phyloP scores from a whole-genome alignment of 306 rosid genomes.

The Gleditsia sinensis region DNA sequence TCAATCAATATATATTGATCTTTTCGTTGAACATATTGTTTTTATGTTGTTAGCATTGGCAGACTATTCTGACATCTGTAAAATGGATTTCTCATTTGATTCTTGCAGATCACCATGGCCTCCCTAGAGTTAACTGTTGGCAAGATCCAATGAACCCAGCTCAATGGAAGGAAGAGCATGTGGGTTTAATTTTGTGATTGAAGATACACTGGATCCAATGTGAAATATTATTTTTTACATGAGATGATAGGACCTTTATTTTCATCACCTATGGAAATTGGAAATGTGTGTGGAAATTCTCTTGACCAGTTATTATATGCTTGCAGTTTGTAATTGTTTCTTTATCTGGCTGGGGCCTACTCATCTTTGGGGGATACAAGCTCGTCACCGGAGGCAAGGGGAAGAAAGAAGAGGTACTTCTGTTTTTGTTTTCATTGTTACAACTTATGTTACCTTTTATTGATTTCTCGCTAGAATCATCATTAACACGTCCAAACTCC shows the following conservation, averaged over 20 bases:
- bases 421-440: not conserved
- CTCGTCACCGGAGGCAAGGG: conserved; percentile 67
- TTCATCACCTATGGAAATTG: not conserved
- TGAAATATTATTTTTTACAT: conserved; percentile 6
- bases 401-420: conserved; percentile 88
- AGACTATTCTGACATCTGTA: not conserved
- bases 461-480: not conserved
- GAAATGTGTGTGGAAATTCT: conserved; percentile 8
- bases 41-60: not conserved
- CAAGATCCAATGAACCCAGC: conserved; percentile 90
- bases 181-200: conserved; percentile 46
- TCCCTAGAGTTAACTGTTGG: conserved; percentile 77
- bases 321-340: conserved; percentile 87
- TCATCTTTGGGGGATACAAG: conserved; percentile 66
- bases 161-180: conserved; percentile 99
- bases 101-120: conserved; percentile 84
- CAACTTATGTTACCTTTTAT: not conserved
- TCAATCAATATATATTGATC: not conserved
- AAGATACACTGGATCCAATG: not conserved
- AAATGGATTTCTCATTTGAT: conserved; percentile 27
- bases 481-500: not conserved
- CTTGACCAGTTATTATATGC: conserved; percentile 31
- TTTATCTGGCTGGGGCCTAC: conserved; percentile 83
- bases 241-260: conserved; percentile 11
- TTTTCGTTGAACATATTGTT: conserved; percentile 12